These are phyloP conservation scores for Scenedesmus sp. DNA, from an alignment of 163 green algal species.

Conservation along the genomic window DNA sequence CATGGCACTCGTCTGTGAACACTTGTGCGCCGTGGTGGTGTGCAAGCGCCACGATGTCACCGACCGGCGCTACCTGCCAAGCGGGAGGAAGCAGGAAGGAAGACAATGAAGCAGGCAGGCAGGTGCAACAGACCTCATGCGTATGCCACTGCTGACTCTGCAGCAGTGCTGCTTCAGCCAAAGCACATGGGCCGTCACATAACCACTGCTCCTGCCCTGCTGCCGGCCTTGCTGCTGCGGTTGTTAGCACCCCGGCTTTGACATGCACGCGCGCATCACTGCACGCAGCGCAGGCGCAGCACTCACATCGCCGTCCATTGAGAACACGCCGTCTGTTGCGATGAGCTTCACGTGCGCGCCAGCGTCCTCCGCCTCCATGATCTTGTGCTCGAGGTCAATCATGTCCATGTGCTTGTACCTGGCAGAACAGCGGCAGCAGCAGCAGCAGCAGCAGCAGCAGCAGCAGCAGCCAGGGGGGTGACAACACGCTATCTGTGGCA, in stretches of 20 bases:
- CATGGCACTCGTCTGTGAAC: constrained; percentile 85
- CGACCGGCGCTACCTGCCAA: constrained; percentile 63
- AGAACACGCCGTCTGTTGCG: constrained; percentile 86
- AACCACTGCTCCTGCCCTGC: too few species aligned
- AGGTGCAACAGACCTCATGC: neutral
- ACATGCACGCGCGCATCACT: too few species aligned
- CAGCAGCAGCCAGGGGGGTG: constrained; percentile 70
- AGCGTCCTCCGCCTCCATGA: constrained; percentile 60
- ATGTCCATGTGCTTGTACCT: constrained; percentile 84
- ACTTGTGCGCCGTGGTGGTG: constrained; percentile 70
- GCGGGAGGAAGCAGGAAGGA: neutral
- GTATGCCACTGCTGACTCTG: too few species aligned
- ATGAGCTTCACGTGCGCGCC: constrained; percentile 66
- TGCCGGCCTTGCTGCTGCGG: too few species aligned
- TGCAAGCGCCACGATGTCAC: constrained; percentile 71
- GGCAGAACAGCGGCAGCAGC: neutral
- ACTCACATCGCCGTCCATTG: constrained; percentile 82
- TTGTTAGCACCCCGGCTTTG: too few species aligned
- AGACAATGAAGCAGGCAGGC: neutral
- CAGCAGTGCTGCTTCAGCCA: too few species aligned
- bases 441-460: neutral
- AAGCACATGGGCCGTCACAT: too few species aligned
- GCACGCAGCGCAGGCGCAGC: neutral
- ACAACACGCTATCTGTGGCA: constrained; percentile 88
- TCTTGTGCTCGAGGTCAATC: constrained; percentile 75